Evolutionary conservation across 768 basidiomycete genomes (phyloP), one percentile per base, ranked within the genome.

Genomic region (Cantharellus cinnabarinus): DNA sequence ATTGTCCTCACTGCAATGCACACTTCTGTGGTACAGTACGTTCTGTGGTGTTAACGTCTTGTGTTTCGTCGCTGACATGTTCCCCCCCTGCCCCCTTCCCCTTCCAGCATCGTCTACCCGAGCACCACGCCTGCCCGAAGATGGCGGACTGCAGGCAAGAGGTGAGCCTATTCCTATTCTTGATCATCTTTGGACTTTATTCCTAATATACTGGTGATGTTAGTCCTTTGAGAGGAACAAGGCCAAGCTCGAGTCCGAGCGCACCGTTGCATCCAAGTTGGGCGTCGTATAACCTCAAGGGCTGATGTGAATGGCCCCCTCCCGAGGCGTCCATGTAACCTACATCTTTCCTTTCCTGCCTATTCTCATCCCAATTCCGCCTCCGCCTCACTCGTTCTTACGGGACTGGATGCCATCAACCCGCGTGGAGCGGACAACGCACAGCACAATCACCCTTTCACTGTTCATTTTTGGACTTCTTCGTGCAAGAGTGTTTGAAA

Each of bases 221-320:
- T 29, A 29, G 20, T 29, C 89, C 20, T 91, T 89, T 67, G 80
- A 88, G 64, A 77, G 79, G 67, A 90, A 91, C 75, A 89, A 90
- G 79, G 76, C 73, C 57, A 86, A 86, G 72, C 73, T 91, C 60
- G 88, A 89, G 76, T 81, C 81, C 65, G 89, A 91, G 71, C 80
- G 84, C 71, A 91, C 89, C 20, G 82, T 86, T 41, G 82, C 82
- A 41, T 74, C 84, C 67, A 90, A 89, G 81, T 82, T 91, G 77
- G 82, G 83, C 60, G 82, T 79, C 53, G 84, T 84, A 68, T 88
- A 66, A 74, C 58, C 54, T 20, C 29, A 10, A 4, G 20, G 3
- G 14, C 5, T 39, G 56, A 10, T 40, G 15, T 52, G 4, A 42
- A 3, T 52, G 41, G 58, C 62, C 50, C 44, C 61, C 63, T 57